A percentile compares a stretch with the other conserved stretches of the same genome.
Conservation (phyloP, 2,329 filamentous ascomycete species). For the Claviceps purpurea region DNA sequence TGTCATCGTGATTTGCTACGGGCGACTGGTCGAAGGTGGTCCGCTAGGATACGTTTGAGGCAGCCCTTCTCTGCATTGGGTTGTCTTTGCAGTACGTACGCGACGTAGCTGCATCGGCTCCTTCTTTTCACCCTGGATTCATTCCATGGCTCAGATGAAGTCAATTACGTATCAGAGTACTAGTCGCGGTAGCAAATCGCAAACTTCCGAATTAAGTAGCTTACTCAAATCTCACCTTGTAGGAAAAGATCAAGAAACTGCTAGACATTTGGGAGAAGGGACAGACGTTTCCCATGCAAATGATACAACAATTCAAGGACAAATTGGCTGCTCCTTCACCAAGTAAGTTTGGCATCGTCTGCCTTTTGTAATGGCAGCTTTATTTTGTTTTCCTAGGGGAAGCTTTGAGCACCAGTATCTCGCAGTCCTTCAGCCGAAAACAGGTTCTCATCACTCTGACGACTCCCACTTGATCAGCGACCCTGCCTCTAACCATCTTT, state of each 20-base stretch:
- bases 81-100: not conserved
- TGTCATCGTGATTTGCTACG: slow-evolving; percentile 1
- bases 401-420: not conserved
- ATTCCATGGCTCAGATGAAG: not conserved
- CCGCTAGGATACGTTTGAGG: not conserved
- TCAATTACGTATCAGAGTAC: not conserved
- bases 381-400: not conserved
- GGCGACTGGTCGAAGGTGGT: not conserved
- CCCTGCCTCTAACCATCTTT: slow-evolving; percentile 4
- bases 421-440: not conserved
- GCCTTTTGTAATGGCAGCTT: not conserved
- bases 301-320: slow-evolving; percentile 73
- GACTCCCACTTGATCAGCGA: not conserved
- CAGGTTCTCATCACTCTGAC: not conserved
- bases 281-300: slow-evolving; percentile 69
- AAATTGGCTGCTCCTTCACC: slow-evolving; percentile 52
- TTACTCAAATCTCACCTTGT: slow-evolving; percentile 35
- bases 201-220: slow-evolving; percentile 15
- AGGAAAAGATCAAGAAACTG: slow-evolving; percentile 90
- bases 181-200: slow-evolving; percentile 12
- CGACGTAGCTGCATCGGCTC: not conserved
- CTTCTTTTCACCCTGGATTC: not conserved
- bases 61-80: not conserved
- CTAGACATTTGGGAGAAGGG: slow-evolving; percentile 97
- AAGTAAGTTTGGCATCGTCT: slow-evolving; percentile 42